Percentiles rank a stretch among this genome's conserved stretches.
Evolutionary conservation across 108 stramenopile species (phyloP).

Genomic region (Aurantiochytrium sp.): DNA sequence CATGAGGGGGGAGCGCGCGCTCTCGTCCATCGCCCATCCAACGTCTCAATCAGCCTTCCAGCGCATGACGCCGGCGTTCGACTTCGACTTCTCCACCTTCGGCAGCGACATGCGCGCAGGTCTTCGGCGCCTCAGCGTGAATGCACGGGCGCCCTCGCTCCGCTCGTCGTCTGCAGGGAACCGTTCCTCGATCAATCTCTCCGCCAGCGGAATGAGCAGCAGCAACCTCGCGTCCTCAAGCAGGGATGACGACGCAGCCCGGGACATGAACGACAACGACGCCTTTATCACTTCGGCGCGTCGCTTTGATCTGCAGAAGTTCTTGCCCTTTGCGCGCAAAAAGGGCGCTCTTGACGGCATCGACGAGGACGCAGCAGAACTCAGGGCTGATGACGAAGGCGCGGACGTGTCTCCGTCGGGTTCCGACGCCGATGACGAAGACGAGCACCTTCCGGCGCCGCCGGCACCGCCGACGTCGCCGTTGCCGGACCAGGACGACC

Average conservation of each 20-base stretch:
- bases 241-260: not conserved
- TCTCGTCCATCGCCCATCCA: not conserved
- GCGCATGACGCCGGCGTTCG: not conserved
- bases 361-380: not conserved
- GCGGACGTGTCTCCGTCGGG: not conserved
- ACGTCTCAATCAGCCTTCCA: not conserved
- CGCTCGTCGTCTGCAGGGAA: too few species aligned
- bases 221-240: not conserved
- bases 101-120: not conserved
- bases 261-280: not conserved
- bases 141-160: too few species aligned
- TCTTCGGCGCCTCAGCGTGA: not conserved
- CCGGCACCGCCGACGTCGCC: too few species aligned
- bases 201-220: too few species aligned
- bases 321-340: not conserved
- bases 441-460: too few species aligned
- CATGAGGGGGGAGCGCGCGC: not conserved
- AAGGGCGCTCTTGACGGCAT: not conserved
- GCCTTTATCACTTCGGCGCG: not conserved
- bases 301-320: conserved; percentile 13
- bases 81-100: not conserved
- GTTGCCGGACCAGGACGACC: too few species aligned
- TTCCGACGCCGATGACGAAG: too few species aligned
- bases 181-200: too few species aligned
- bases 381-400: not conserved